Evolutionary conservation across 257 asterid species (phyloP), one percentile per base, ranked within the genome.

Genomic region (Rehmannia glutinosa): DNA sequence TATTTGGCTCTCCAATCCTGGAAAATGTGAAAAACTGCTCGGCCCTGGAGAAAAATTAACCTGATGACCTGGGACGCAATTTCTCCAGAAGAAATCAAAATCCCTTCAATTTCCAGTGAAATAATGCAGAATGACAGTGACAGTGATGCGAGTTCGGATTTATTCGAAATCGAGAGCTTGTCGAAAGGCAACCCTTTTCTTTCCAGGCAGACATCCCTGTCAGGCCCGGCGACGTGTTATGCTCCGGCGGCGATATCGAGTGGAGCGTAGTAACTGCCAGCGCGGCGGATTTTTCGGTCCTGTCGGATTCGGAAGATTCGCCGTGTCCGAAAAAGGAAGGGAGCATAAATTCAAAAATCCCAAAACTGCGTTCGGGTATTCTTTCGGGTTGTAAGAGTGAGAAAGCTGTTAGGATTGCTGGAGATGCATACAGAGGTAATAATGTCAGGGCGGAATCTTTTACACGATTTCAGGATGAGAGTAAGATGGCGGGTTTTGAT

Each of bases 241-340:
- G 92, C 95, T 3, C 96, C 96, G n/a, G 97, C 6, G 96, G 95
- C 86, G 19, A 91, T 72, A 75, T 91, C 61, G 95, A 89, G 68
- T 89, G 96, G 98, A 91, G 96, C 17, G 88, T 89, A 1, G 73
- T 83, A 2, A 89, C 98, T 0, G 96, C 94, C 36, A 91, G 94
- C 33, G 94, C 90, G 3, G 95, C 84, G 0, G 79, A 73, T 83
- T 88, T 85, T 81, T 80, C 95, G 0, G 54, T 65, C 0, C 64
- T 76, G 43, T 87, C 97, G 1, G 97, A 87, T 41, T 35, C 77
- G 0, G 91, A 86, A 28, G 89, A 84, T 25, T 20, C 27, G 15
- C 60, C 78, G 10, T 51, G 68, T 42, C 50, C 61, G 6, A 68
- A 30, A 5, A 68, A 30, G 42, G 75, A 68, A 38, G 21, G n/a